A percentile compares a stretch with the other conserved stretches of the same genome.
phyloP scores from a whole-genome alignment of 2,329 filamentous ascomycete species.

The Grosmannia huntii region DNA sequence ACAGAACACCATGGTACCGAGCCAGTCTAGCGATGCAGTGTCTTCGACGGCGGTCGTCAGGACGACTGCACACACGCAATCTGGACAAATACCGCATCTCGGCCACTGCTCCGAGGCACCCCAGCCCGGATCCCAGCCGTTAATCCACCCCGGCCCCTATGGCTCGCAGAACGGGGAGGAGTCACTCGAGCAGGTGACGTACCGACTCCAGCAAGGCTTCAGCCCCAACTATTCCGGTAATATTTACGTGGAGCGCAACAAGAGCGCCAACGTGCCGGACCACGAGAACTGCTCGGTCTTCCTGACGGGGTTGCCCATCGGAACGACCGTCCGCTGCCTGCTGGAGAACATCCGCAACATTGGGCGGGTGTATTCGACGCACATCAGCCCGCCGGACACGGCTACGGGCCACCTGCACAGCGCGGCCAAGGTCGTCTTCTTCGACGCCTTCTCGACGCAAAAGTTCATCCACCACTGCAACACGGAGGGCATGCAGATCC shows the following conservation, averaged over 20 bases:
- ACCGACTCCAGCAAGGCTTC: conserved; percentile 13
- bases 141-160: background rate
- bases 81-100: background rate
- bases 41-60: background rate
- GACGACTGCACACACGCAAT: background rate
- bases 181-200: background rate
- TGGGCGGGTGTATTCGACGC: conserved; percentile 37
- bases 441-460: conserved; percentile 17
- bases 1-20: background rate
- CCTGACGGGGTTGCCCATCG: conserved; percentile 35
- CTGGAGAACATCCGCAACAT: conserved; percentile 23
- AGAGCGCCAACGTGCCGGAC: conserved; percentile 25
- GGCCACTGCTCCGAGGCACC: background rate
- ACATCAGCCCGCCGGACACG: conserved; percentile 35
- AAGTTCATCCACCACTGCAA: background rate
- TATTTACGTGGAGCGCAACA: conserved; percentile 22
- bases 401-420: conserved; percentile 20
- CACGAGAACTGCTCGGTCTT: conserved; percentile 37
- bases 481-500: conserved; percentile 22
- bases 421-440: conserved; percentile 39
- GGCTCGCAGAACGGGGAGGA: background rate
- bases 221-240: conserved; percentile 27
- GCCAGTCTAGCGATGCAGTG: background rate
- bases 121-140: background rate
- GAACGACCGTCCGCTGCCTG: conserved; percentile 14